Percentiles rank a stretch among this genome's conserved stretches.
phyloP scores from a whole-genome alignment of 345 rosid species.

The Angophora floribunda region DNA sequence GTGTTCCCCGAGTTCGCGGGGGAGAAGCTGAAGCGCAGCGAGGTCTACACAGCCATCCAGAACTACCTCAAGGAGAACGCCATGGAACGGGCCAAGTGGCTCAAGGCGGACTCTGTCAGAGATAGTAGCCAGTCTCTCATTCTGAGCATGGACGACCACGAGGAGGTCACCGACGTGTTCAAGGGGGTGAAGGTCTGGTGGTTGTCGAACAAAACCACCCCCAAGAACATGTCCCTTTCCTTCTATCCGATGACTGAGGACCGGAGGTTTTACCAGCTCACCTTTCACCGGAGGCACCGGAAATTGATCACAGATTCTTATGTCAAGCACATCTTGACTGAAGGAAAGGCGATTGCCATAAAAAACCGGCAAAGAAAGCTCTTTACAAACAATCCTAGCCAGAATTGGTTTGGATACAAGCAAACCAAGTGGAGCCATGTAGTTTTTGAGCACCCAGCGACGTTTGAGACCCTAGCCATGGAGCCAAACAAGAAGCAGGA shows the following conservation, averaged over 20 bases:
- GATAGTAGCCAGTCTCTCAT: not conserved
- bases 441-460: constrained; percentile 12
- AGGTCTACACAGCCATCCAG: not conserved
- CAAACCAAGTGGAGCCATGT: constrained; percentile 6
- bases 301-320: not conserved
- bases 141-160: constrained; percentile 7
- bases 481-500: constrained; percentile 6
- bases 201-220: not conserved
- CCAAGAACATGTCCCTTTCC: not conserved
- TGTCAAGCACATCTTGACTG: not conserved
- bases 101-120: constrained; percentile 1
- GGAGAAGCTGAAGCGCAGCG: not conserved
- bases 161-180: constrained; percentile 4
- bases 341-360: not conserved
- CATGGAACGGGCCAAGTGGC: not conserved
- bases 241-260: not conserved
- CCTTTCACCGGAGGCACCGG: not conserved
- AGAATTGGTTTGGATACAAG: not conserved
- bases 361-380: constrained; percentile 4
- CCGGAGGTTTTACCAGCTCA: not conserved
- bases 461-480: constrained; percentile 7
- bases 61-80: constrained; percentile 3
- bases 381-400: not conserved
- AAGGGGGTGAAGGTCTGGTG: constrained; percentile 1
- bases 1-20: not conserved